Percentiles rank a stretch among this genome's conserved stretches.
phyloP scores from a whole-genome alignment of 805 yeast species.

The Ogataea zsoltii region DNA sequence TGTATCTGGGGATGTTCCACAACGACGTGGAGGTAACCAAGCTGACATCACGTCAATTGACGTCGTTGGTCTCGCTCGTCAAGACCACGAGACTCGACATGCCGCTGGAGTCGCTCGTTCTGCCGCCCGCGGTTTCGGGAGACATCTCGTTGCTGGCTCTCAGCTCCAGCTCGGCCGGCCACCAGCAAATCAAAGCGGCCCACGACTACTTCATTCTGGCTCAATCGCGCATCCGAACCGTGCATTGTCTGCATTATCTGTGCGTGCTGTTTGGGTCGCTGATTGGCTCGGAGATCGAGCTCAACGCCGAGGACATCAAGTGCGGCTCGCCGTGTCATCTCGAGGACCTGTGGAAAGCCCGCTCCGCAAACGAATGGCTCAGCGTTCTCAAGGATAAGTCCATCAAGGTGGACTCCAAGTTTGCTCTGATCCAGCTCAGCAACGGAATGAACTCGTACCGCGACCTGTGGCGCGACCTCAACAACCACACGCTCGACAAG shows the following conservation, averaged over 20 bases:
- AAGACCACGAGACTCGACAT: slow-evolving; percentile 52
- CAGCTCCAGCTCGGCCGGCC: slow-evolving; percentile 11
- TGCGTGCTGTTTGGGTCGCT: slow-evolving; percentile 48
- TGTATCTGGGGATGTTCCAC: slow-evolving; percentile 56
- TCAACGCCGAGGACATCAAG: slow-evolving; percentile 45
- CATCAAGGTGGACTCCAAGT: slow-evolving; percentile 51
- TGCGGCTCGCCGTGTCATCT: slow-evolving; percentile 66
- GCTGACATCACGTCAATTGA: slow-evolving; percentile 51
- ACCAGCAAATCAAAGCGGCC: slow-evolving; percentile 37
- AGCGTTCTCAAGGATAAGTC: slow-evolving; percentile 36
- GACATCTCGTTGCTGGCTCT: slow-evolving; percentile 14
- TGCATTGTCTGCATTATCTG: slow-evolving; percentile 51
- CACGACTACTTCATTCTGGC: slow-evolving; percentile 54
- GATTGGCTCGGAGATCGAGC: slow-evolving; percentile 42
- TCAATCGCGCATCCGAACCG: slow-evolving; percentile 56
- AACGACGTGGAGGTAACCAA: slow-evolving; percentile 53
- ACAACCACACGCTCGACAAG: slow-evolving; percentile 40
- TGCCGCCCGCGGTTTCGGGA: slow-evolving; percentile 41
- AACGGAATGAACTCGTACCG: slow-evolving; percentile 53
- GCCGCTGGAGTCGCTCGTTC: slow-evolving; percentile 46
- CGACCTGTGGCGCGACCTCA: slow-evolving; percentile 53
- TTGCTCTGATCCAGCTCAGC: slow-evolving; percentile 54
- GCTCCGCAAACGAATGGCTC: slow-evolving; percentile 53
- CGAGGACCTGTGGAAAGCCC: slow-evolving; percentile 62
- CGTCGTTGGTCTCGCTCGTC: slow-evolving; percentile 54